phyloP scores from a whole-genome alignment of 2,329 filamentous ascomycete genomes.

The Alternaria brassicicola region DNA sequence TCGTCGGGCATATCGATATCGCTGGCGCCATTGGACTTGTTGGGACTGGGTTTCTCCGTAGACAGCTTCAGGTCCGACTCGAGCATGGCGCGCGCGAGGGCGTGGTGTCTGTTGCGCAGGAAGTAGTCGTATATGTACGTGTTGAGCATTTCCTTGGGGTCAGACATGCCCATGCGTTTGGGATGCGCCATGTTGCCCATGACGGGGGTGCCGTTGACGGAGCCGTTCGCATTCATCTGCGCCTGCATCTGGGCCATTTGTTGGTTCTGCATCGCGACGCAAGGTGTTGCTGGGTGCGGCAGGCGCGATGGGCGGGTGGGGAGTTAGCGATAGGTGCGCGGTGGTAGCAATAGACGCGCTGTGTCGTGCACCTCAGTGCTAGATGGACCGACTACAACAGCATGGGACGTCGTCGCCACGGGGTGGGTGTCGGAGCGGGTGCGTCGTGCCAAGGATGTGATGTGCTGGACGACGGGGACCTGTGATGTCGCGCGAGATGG shows the following conservation, averaged over 20 bases:
- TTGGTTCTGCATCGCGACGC: slow-evolving; percentile 50
- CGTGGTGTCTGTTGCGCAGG: slow-evolving; percentile 80
- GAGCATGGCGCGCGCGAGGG: slow-evolving; percentile 72
- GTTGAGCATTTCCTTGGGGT: slow-evolving; percentile 67
- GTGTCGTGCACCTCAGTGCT: slow-evolving; percentile 37
- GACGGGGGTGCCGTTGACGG: slow-evolving; percentile 69
- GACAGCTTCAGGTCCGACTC: slow-evolving; percentile 61
- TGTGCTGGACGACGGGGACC: slow-evolving; percentile 1
- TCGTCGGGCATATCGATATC: slow-evolving; percentile 84
- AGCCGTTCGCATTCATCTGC: slow-evolving; percentile 67
- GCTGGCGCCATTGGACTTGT: slow-evolving; percentile 69
- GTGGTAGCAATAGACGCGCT: slow-evolving; percentile 17
- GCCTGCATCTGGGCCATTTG: slow-evolving; percentile 67
- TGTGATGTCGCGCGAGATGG: slow-evolving; percentile 14
- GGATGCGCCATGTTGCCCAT: slow-evolving; percentile 64
- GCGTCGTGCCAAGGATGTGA: slow-evolving; percentile 19
- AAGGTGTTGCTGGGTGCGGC: slow-evolving; percentile 20
- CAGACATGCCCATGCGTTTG: slow-evolving; percentile 26
- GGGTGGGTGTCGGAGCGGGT: slow-evolving; percentile 22
- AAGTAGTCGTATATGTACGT: slow-evolving; percentile 95
- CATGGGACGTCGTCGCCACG: slow-evolving; percentile 42
- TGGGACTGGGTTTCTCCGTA: slow-evolving; percentile 67
- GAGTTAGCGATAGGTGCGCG: slow-evolving; percentile 23
- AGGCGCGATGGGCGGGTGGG: slow-evolving; percentile 25
- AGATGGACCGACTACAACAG: slow-evolving; percentile 30